Base-by-base conservation (phyloP, 164 flowering plant genomes). In the Sextonia rubra region DNA sequence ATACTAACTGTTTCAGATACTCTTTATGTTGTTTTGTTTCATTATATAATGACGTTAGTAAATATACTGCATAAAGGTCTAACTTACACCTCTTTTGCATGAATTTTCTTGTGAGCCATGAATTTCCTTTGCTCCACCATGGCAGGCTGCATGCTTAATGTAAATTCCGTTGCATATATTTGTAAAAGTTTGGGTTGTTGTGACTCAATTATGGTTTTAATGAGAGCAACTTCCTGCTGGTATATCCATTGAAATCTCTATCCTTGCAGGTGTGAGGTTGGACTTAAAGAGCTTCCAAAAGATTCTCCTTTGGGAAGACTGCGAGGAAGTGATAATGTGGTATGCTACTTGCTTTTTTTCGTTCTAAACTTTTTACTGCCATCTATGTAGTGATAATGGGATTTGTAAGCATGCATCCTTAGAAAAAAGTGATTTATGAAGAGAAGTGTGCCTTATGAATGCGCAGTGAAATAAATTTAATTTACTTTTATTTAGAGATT, bases 251-350 rank as follows among this genome's bases (percentile, higher is more conserved):
- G 20, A 22, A 64, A 30, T 77, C 48, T 65, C 47, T 64, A 30
- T 70, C 29, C 56, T 73, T 23, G 60, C 77, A 94, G 98, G 76
- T 89, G 92, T 84, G 83, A 85, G 73, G 97, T 94, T 83, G 98
- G 98, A 44, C 83, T 94, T 74, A 86, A 82, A 78, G 97, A 92
- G 78, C 79, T 92, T 71, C 90, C 97, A 22, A 88, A 85, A 79
- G 71, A 84, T 76, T 89, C 97, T 69, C 79, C 97, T 68, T 79
- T 94, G 78, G 98, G 98, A 68, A 83, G 94, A 80, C 73, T 92
- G 77, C 82, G 85, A 83, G 98, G 98, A 80, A 94, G 97, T 70
- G 94, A 92, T 77, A 94, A 92, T 83, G 84, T 92, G 86, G 98
- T 92, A 84, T 74, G 83, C 60, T 26, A 26, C n/a, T 32, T 3